Base-by-base conservation (phyloP, 1,139 yeast species). In the Tardiomyces digboiensis region DNA sequence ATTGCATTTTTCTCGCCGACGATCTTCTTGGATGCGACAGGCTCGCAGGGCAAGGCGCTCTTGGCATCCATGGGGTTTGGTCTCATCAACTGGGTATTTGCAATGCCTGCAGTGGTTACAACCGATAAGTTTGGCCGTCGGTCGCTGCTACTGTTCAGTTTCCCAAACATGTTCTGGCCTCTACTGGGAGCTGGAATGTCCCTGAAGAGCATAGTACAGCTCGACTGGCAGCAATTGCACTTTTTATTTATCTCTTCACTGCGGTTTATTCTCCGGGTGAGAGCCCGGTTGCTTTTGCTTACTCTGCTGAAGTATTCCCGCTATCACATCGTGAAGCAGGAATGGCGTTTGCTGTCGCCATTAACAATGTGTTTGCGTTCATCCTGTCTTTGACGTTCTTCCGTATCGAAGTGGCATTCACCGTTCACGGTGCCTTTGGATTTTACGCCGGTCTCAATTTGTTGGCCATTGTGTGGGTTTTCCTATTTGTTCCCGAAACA, bases 231-330 rank as follows among this genome's bases (percentile, higher is more conserved):
- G 72, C 80, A 49, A 77, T 83, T 45, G 69, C 82, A 8, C 65
- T 78, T 44, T 94, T 94, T 54, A 80, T 86, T 47, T 86, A 85
- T 60, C 61, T 86, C 38, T 86, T 76, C 64, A 68, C 87, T 0
- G 74, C 78, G 39, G 82, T 82, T 51, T 86, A 86, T 64, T 83
- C 93, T 0, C 79, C 85, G 2, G 93, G 94, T 49, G 87, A 83
- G 66, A 95, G 95, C 40, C 95, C 94, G n/a, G 94, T 86, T 42
- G 95, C 95, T 7, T 86, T 86, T 68, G 83, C 93, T 1, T 84
- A 86, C 60, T 81, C 93, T 29, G 94, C 95, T 16, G 94, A 86
- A 63, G 85, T 84, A 50, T 86, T 85, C 71, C 91, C 93, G 46
- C 71, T 86, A 53, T 84, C 84, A 56, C 80, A 84, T 49, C 79